Evolutionary conservation across 192 early-diverging fungal genomes (phyloP), one percentile per base, ranked within the genome.

Genomic region (Martensiomyces pterosporus): DNA sequence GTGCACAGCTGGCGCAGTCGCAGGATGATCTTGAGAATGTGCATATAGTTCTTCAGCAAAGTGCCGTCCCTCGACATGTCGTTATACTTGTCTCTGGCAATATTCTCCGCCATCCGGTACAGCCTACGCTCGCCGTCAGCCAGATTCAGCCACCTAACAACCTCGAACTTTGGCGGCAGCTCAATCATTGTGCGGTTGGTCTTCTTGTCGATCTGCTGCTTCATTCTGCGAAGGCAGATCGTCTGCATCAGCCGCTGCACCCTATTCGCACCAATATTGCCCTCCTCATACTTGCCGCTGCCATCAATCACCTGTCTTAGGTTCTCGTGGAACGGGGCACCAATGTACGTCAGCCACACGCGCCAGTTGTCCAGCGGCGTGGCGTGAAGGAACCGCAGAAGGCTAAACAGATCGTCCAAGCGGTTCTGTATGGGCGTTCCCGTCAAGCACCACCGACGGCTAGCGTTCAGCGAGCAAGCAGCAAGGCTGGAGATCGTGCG

Each of bases 341-440:
- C 78, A 35, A 94, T 85, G 52, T 83, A 85, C 8, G 79, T 75
- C 9, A 80, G 75, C 89, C 89, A 95, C 39, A 86, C 86, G n/a
- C 68, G 67, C 43, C 74, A 81, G 43, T 86, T 78, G 21, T 65
- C 57, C 80, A 86, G 82, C 10, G 89, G 90, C 45, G 79, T 71
- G 0, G 81, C 60, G 9, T 81, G 78, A 7, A 98, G 77, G 50
- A 96, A 98, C 32, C 82, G 85, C 16, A 96, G 77, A 14, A 94
- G 64, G 5, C 85, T 83, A 69, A 79, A 95, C 15, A 97, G 59
- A 61, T 98, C 94, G 49, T 92, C 92, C 9, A 91, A 64, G 9
- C 84, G 74, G 70, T 90, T 90, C 40, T 80, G 79, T 34, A 94
- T 91, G 9, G 93, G 93, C 9, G 93, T 96, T n/a, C 93, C 93